Evolutionary conservation across 2,329 filamentous ascomycete genomes (phyloP).

Genomic region (Graphiopsis chlorocephala): DNA sequence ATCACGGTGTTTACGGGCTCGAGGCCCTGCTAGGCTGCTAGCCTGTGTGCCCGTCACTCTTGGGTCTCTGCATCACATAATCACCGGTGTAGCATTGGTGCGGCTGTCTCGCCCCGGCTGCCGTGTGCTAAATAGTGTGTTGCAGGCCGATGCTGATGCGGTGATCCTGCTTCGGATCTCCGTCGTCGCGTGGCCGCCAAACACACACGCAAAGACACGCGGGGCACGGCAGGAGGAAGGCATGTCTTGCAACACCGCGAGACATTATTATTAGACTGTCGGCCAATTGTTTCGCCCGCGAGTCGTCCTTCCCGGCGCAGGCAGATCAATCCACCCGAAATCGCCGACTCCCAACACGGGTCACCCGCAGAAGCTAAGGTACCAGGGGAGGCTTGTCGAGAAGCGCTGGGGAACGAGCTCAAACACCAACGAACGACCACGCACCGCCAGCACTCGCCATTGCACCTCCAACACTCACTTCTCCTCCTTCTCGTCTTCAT

Average conservation of each 20-base stretch:
- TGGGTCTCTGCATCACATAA: not conserved
- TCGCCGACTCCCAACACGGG: conserved; percentile 8
- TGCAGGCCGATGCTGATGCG: not conserved
- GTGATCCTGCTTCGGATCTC: conserved; percentile 2
- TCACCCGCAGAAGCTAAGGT: not conserved
- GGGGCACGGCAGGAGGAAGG: not conserved
- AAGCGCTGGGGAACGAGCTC: conserved; percentile 8
- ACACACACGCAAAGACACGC: not conserved
- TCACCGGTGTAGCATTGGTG: not conserved
- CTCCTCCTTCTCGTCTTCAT: not conserved
- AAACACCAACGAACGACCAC: not conserved
- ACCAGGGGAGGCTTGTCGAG: conserved; percentile 10
- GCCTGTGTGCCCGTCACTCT: not conserved
- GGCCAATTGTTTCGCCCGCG: conserved; percentile 6
- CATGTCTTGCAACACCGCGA: not conserved
- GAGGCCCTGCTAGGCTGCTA: not conserved
- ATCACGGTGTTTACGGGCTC: not conserved
- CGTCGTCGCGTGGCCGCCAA: conserved; percentile 2
- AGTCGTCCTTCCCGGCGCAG: conserved; percentile 6
- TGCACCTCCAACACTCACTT: not conserved
- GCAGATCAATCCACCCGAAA: conserved; percentile 1
- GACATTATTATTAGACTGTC: conserved; percentile 9
- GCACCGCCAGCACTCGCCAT: not conserved
- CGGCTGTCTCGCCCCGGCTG: not conserved
- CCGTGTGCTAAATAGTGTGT: not conserved